Conservation (phyloP, 2,329 filamentous ascomycete species). For the Tolypocladium ovalisporum region DNA sequence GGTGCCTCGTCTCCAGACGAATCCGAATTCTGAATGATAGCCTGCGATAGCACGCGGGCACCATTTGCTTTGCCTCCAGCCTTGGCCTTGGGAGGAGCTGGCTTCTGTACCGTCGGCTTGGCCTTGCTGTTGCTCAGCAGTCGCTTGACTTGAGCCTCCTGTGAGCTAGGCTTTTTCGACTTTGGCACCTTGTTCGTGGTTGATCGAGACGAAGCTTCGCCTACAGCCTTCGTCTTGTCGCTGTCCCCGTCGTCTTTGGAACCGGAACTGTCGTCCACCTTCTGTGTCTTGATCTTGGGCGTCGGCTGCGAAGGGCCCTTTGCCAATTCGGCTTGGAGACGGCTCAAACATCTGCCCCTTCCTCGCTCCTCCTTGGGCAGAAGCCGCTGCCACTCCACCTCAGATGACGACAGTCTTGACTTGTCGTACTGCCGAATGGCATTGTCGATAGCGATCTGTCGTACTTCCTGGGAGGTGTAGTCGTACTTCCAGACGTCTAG, state of each 20-base stretch:
- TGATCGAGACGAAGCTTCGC: slow-evolving; percentile 36
- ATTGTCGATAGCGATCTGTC: slow-evolving; percentile 50
- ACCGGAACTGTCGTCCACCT: slow-evolving; percentile 34
- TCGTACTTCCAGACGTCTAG: slow-evolving; percentile 53
- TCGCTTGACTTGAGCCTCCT: slow-evolving; percentile 45
- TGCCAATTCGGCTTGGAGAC: slow-evolving; percentile 47
- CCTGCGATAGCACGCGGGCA: slow-evolving; percentile 40
- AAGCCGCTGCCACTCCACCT: slow-evolving; percentile 52
- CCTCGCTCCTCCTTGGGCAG: slow-evolving; percentile 46
- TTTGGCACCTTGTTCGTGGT: slow-evolving; percentile 41
- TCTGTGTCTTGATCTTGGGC: slow-evolving; percentile 39
- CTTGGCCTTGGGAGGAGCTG: slow-evolving; percentile 31
- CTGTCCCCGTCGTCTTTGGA: slow-evolving; percentile 25
- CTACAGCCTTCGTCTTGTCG: slow-evolving; percentile 19
- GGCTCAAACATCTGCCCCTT: slow-evolving; percentile 48
- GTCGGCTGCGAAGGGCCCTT: slow-evolving; percentile 35
- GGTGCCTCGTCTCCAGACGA: slow-evolving; percentile 39
- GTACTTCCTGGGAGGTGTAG: slow-evolving; percentile 41
- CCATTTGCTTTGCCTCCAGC: slow-evolving; percentile 22
- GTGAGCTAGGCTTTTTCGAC: slow-evolving; percentile 44
- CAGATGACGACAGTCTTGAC: slow-evolving; percentile 41
- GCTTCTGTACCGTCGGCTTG: slow-evolving; percentile 19
- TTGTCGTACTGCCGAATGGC: slow-evolving; percentile 50
- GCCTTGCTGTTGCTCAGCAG: slow-evolving; percentile 28
- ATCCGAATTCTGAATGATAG: slow-evolving; percentile 45